phyloP scores from a whole-genome alignment of 2,329 filamentous ascomycete genomes.

The Cordyceps cateniannulata region DNA sequence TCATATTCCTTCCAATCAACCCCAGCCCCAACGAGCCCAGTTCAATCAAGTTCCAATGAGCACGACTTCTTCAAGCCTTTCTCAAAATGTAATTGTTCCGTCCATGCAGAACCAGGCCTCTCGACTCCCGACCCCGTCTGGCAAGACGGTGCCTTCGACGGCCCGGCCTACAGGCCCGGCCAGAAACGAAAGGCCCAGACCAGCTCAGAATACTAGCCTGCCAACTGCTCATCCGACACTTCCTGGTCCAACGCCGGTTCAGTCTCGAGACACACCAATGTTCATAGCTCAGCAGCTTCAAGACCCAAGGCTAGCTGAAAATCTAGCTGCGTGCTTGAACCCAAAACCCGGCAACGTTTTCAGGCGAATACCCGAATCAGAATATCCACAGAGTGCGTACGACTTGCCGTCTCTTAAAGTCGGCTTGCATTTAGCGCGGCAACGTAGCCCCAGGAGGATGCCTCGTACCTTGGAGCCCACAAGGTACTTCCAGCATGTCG shows the following conservation, averaged over 20 bases:
- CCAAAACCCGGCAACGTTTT: background rate
- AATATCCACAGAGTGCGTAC: conserved; percentile 36
- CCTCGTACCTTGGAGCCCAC: conserved; percentile 15
- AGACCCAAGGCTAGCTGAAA: background rate
- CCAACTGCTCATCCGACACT: background rate
- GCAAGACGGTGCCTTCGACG: too few species aligned
- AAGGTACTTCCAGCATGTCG: conserved; percentile 5
- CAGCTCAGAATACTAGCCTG: background rate
- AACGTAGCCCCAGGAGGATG: conserved; percentile 43
- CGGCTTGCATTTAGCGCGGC: conserved; percentile 40
- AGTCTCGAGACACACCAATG: background rate
- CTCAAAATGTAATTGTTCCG: too few species aligned
- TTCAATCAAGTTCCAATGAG: background rate
- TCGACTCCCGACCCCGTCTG: background rate
- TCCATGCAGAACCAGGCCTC: background rate
- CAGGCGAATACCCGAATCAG: conserved; percentile 19
- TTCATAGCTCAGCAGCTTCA: background rate
- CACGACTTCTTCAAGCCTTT: background rate
- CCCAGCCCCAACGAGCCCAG: background rate
- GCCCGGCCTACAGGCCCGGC: too few species aligned
- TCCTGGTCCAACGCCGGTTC: background rate
- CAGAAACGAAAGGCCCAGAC: too few species aligned
- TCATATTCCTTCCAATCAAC: background rate
- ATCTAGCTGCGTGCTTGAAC: background rate
- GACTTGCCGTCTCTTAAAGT: conserved; percentile 35